Evolutionary conservation across 768 basidiomycete species (phyloP).

Genomic region (Termitomyces heimii): DNA sequence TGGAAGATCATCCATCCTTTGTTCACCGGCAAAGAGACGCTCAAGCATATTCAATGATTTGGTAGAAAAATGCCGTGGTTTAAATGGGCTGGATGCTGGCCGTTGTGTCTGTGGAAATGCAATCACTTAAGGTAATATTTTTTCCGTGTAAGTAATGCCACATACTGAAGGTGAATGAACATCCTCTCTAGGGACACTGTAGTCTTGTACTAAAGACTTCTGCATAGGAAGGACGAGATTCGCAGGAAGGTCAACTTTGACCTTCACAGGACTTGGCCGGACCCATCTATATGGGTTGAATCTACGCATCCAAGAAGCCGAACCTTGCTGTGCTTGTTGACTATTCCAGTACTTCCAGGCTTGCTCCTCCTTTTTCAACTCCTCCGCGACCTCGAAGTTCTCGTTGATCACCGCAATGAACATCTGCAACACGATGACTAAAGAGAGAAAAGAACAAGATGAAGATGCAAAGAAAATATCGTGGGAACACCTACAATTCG

Average conservation of each 20-base stretch:
- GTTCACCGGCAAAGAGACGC: conserved; percentile 57
- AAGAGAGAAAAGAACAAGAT: neutral
- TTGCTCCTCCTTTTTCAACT: conserved; percentile 80
- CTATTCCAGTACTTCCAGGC: conserved; percentile 62
- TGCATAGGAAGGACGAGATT: conserved; percentile 76
- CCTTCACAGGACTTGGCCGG: conserved; percentile 63
- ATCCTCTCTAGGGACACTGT: conserved; percentile 32
- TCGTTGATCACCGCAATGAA: conserved; percentile 98
- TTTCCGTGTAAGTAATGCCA: neutral
- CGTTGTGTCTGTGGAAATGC: conserved; percentile 16
- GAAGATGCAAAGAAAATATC: neutral
- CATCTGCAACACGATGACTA: conserved; percentile 90
- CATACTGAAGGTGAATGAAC: conserved; percentile 24
- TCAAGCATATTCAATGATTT: conserved; percentile 59
- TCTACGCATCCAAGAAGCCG: conserved; percentile 60
- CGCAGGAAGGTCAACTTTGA: conserved; percentile 67
- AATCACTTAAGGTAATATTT: neutral
- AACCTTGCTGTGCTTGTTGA: conserved; percentile 45
- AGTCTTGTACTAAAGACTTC: conserved; percentile 64
- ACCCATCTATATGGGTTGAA: conserved; percentile 90
- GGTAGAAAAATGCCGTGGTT: conserved; percentile 44
- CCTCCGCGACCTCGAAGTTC: conserved; percentile 91
- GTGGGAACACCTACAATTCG: conserved; percentile 64
- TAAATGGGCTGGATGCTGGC: conserved; percentile 20
- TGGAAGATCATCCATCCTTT: conserved; percentile 48